These are phyloP conservation scores for Pythium coloratum DNA, from an alignment of 352 stramenopile genomes.

Conservation along the genomic window DNA sequence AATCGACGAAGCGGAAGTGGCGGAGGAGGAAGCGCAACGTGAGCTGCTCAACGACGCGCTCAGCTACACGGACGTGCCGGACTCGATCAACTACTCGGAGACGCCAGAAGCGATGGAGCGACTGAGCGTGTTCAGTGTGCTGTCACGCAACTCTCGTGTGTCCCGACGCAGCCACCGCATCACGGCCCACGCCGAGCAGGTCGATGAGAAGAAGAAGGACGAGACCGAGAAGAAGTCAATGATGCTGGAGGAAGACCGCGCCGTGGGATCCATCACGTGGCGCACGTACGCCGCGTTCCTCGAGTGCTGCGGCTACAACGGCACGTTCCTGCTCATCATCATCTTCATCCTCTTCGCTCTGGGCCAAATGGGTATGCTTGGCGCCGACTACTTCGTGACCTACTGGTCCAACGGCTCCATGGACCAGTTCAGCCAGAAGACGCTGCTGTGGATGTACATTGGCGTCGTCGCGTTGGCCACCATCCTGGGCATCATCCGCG, in stretches of 20 bases:
- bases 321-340: conserved; percentile 21
- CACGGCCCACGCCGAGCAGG: neutral
- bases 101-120: conserved; percentile 3
- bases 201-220: neutral
- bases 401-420: conserved; percentile 41
- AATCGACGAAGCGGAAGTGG: conserved; percentile 3
- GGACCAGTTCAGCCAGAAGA: conserved; percentile 32
- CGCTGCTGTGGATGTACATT: conserved; percentile 40
- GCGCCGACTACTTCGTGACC: conserved; percentile 55
- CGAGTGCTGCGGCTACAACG: conserved; percentile 44
- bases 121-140: conserved; percentile 3
- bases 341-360: conserved; percentile 41
- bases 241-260: conserved; percentile 42
- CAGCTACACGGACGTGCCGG: neutral
- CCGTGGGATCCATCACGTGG: conserved; percentile 37
- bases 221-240: conserved; percentile 31
- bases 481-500: conserved; percentile 40
- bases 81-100: conserved; percentile 8
- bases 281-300: conserved; percentile 53
- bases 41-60: conserved; percentile 22
- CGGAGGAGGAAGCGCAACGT: neutral
- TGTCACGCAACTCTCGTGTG: neutral
- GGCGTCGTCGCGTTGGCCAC: conserved; percentile 33
- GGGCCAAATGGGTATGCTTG: conserved; percentile 44
- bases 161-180: neutral